phyloP scores from a whole-genome alignment of 2,329 filamentous ascomycete genomes.

The Thielaviopsis populi region DNA sequence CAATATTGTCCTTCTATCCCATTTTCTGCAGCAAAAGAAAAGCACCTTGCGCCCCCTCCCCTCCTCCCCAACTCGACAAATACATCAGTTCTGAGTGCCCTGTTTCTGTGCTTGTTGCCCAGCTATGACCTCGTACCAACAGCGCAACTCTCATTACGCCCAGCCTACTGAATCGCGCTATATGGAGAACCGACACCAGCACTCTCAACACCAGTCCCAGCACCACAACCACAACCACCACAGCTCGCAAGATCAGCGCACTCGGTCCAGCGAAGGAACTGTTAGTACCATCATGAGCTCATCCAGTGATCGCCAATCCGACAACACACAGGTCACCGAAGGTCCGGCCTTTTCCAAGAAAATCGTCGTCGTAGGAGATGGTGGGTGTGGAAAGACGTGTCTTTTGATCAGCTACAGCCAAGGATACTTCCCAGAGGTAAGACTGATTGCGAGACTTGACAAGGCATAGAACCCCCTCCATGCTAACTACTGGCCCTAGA shows the following conservation, averaged over 20 bases:
- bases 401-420: slow-evolving; percentile 97
- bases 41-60: background rate
- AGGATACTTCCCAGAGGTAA: slow-evolving; percentile 95
- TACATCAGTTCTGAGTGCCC: background rate
- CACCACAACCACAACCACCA: slow-evolving; percentile 31
- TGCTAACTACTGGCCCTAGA: slow-evolving; percentile 38
- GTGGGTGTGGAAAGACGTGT: slow-evolving; percentile 97
- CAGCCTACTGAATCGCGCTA: slow-evolving; percentile 14
- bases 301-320: slow-evolving; percentile 60
- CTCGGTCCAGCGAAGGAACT: slow-evolving; percentile 73
- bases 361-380: slow-evolving; percentile 95
- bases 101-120: slow-evolving; percentile 4
- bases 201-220: slow-evolving; percentile 12
- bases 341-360: slow-evolving; percentile 94
- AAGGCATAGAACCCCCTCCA: slow-evolving; percentile 19
- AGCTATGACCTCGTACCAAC: slow-evolving; percentile 16
- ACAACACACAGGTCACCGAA: slow-evolving; percentile 74
- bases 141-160: slow-evolving; percentile 14
- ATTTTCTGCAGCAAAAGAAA: background rate
- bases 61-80: background rate
- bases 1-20: background rate
- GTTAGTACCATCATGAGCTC: slow-evolving; percentile 72
- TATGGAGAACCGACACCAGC: slow-evolving; percentile 12
- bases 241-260: slow-evolving; percentile 34
- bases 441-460: background rate